Percentiles rank a stretch among this genome's conserved stretches.
phyloP scores from a whole-genome alignment of 2,329 filamentous ascomycete species.

The Chaetomium strumarium region DNA sequence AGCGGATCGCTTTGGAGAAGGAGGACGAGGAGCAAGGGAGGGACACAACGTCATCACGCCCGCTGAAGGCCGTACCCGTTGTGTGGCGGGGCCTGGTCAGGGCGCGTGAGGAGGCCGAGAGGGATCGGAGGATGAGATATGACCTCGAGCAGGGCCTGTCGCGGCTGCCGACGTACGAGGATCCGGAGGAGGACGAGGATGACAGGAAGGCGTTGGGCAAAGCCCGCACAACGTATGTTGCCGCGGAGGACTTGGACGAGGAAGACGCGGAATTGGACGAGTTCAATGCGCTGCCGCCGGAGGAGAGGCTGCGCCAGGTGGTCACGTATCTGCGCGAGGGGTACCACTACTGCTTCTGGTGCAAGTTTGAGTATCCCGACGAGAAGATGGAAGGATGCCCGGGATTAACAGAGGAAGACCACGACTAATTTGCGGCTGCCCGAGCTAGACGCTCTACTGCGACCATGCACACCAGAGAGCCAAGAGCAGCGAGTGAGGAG shows the following conservation, averaged over 20 bases:
- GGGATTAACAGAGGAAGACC: constrained; percentile 78
- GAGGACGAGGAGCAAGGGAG: constrained; percentile 17
- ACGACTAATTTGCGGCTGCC: constrained; percentile 41
- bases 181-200: constrained; percentile 65
- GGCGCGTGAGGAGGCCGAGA: constrained; percentile 62
- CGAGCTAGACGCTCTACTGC: neutral
- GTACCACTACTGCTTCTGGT: constrained; percentile 92
- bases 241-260: constrained; percentile 66
- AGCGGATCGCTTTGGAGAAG: constrained; percentile 63
- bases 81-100: constrained; percentile 73
- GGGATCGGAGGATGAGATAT: constrained; percentile 57
- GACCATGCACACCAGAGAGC: neutral
- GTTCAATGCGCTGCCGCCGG: constrained; percentile 64
- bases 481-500: neutral
- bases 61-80: constrained; percentile 64
- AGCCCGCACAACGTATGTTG: constrained; percentile 44
- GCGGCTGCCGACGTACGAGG: constrained; percentile 45
- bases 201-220: constrained; percentile 64
- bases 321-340: constrained; percentile 64
- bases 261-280: constrained; percentile 75
- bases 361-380: constrained; percentile 76
- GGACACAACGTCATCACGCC: constrained; percentile 31
- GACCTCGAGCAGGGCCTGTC: constrained; percentile 59
- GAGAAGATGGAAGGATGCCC: constrained; percentile 80
- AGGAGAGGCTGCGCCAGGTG: constrained; percentile 60